Evolutionary conservation across 768 basidiomycete species (phyloP).

Genomic region (Pholiota conissans): DNA sequence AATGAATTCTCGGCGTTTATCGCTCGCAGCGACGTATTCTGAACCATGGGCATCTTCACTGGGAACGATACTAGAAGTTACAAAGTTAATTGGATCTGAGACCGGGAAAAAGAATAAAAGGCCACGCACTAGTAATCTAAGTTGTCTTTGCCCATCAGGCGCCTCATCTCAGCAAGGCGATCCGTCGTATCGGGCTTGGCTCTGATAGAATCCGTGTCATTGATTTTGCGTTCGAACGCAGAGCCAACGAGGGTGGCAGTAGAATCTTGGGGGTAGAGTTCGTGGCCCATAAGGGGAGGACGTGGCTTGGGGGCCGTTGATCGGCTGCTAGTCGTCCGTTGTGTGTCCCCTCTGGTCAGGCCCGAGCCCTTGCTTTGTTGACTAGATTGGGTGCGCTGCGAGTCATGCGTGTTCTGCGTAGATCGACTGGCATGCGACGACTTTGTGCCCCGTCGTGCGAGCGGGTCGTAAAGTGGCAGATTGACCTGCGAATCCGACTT

Average conservation of each 20-base stretch:
- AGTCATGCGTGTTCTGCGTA: constrained; percentile 27
- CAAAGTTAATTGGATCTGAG: constrained; percentile 9
- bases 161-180: constrained; percentile 60
- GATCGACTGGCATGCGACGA: constrained; percentile 35
- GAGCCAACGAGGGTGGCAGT: constrained; percentile 76
- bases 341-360: constrained; percentile 26
- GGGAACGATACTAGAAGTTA: constrained; percentile 58
- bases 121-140: constrained; percentile 74
- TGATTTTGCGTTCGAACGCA: constrained; percentile 67
- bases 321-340: constrained; percentile 27
- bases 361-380: constrained; percentile 27
- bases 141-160: constrained; percentile 63
- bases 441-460: constrained; percentile 30
- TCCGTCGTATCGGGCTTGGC: constrained; percentile 58
- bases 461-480: constrained; percentile 39
- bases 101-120: constrained; percentile 1
- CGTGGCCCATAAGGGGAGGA: constrained; percentile 36
- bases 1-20: constrained; percentile 78
- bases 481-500: constrained; percentile 31
- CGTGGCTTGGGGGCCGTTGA: constrained; percentile 36
- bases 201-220: constrained; percentile 55
- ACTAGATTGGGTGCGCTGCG: constrained; percentile 29
- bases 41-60: constrained; percentile 83
- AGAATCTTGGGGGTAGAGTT: constrained; percentile 58
- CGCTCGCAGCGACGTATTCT: constrained; percentile 75